phyloP scores from a whole-genome alignment of 331 rosid species.

The Erythrophleum ivorense region DNA sequence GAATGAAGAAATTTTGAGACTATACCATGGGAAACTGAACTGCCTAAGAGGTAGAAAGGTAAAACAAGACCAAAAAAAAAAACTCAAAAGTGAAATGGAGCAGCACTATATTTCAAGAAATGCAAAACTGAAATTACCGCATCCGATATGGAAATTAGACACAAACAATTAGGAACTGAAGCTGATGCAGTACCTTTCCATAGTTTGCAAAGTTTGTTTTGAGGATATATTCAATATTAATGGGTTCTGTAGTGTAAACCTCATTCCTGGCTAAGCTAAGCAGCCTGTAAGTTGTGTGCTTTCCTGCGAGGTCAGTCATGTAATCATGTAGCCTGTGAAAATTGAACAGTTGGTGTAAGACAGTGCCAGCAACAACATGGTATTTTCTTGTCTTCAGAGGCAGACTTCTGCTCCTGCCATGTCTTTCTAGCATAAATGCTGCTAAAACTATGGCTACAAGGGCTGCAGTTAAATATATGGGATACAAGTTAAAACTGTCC shows the following conservation, averaged over 20 bases:
- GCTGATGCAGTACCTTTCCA: slow-evolving; percentile 43
- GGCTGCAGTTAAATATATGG: not conserved
- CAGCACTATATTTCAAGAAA: not conserved
- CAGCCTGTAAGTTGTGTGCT: slow-evolving; percentile 42
- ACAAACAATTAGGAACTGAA: not conserved
- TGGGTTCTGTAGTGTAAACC: slow-evolving; percentile 50
- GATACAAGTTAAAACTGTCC: not conserved
- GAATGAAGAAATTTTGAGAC: not conserved
- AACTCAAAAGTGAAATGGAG: not conserved
- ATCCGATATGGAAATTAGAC: not conserved
- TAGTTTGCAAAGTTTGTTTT: slow-evolving; percentile 47
- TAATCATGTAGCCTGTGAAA: slow-evolving; percentile 46
- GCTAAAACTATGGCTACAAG: slow-evolving; percentile 21
- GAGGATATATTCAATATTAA: slow-evolving; percentile 49
- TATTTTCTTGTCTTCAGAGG: slow-evolving; percentile 27
- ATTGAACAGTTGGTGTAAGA: slow-evolving; percentile 35
- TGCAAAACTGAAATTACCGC: not conserved
- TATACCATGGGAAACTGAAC: not conserved
- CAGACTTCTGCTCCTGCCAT: not conserved
- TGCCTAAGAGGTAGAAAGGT: not conserved
- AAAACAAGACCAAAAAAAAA: not conserved
- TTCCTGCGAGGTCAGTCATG: slow-evolving; percentile 42
- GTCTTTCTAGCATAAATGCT: not conserved
- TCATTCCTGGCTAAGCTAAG: slow-evolving; percentile 17
- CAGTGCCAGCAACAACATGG: slow-evolving; percentile 40